Conservation (phyloP, 2,329 filamentous ascomycete species). For the Calonectria ilicicola region DNA sequence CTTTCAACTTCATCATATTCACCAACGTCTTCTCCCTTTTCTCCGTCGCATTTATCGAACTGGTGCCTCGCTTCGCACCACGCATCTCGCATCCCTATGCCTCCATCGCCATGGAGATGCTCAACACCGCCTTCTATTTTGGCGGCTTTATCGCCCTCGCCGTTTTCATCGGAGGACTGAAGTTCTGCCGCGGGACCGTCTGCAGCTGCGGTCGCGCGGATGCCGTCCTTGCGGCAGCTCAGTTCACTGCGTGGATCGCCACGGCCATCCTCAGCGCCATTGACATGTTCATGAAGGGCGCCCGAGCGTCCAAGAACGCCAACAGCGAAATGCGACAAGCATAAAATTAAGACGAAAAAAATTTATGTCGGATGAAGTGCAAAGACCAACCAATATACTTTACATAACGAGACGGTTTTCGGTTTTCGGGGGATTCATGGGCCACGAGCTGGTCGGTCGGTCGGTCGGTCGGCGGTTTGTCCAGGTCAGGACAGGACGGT, state of each 20-base stretch:
- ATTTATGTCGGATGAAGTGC: neutral
- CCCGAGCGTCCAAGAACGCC: constrained; percentile 44
- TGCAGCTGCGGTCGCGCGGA: constrained; percentile 67
- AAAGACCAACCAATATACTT: constrained; percentile 5
- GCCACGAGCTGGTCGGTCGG: constrained; percentile 16
- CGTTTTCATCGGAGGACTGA: constrained; percentile 66
- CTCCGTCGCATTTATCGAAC: constrained; percentile 66
- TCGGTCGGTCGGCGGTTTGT: constrained; percentile 12
- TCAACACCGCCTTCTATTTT: constrained; percentile 69
- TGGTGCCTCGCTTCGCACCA: constrained; percentile 59
- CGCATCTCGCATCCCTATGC: constrained; percentile 61
- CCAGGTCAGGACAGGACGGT: constrained; percentile 18
- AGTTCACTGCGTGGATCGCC: constrained; percentile 65
- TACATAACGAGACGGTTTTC: neutral
- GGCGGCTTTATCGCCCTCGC: constrained; percentile 69
- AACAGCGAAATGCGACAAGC: constrained; percentile 53
- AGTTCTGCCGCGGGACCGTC: constrained; percentile 68
- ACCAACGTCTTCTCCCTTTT: constrained; percentile 65
- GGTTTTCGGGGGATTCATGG: constrained; percentile 2
- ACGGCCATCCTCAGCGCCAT: constrained; percentile 60
- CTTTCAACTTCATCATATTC: constrained; percentile 70
- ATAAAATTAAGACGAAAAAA: constrained; percentile 18
- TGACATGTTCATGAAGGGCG: constrained; percentile 60
- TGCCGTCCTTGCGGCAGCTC: constrained; percentile 65
- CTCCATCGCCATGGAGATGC: constrained; percentile 60